Evolutionary conservation across 495 filamentous ascomycete genomes (phyloP).

Genomic region (Filosporella fistucella): DNA sequence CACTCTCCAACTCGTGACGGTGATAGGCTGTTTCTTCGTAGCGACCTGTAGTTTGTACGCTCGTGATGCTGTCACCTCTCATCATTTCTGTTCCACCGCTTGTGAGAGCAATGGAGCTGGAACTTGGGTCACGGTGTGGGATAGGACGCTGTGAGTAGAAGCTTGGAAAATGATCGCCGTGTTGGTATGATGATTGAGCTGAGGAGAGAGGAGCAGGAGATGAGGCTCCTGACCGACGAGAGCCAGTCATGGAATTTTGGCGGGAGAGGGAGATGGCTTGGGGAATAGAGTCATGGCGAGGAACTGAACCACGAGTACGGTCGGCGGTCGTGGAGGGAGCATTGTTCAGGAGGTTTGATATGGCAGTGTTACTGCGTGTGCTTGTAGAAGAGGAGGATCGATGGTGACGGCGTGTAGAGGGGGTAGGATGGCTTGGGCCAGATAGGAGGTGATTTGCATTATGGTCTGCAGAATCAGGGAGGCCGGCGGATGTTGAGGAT

Average conservation of each 20-base stretch:
- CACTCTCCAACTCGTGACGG: conserved; percentile 64
- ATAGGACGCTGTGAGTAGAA: conserved; percentile 19
- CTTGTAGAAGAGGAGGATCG: conserved; percentile 62
- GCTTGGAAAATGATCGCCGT: conserved; percentile 21
- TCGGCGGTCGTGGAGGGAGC: conserved; percentile 28
- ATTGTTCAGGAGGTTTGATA: background rate
- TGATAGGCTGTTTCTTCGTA: conserved; percentile 71
- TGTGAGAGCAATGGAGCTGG: no score
- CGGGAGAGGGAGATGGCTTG: conserved; percentile 26
- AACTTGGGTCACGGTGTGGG: conserved; percentile 19
- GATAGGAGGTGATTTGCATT: conserved; percentile 44
- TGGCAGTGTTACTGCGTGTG: conserved; percentile 42
- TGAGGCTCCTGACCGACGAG: conserved; percentile 16
- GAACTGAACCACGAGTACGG: conserved; percentile 14
- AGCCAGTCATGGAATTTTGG: conserved; percentile 24
- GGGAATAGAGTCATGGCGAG: conserved; percentile 21
- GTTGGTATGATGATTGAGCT: conserved; percentile 18
- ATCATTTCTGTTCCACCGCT: conserved; percentile 3
- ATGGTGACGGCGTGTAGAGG: conserved; percentile 56
- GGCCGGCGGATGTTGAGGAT: conserved; percentile 62
- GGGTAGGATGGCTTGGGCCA: conserved; percentile 39
- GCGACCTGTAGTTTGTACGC: conserved; percentile 46
- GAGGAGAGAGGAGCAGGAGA: conserved; percentile 14
- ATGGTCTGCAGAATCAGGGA: conserved; percentile 47
- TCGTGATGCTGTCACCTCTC: conserved; percentile 14